Evolutionary conservation across 108 stramenopile genomes (phyloP).

Genomic region (Pinguiococcus pyrenoidosus): DNA sequence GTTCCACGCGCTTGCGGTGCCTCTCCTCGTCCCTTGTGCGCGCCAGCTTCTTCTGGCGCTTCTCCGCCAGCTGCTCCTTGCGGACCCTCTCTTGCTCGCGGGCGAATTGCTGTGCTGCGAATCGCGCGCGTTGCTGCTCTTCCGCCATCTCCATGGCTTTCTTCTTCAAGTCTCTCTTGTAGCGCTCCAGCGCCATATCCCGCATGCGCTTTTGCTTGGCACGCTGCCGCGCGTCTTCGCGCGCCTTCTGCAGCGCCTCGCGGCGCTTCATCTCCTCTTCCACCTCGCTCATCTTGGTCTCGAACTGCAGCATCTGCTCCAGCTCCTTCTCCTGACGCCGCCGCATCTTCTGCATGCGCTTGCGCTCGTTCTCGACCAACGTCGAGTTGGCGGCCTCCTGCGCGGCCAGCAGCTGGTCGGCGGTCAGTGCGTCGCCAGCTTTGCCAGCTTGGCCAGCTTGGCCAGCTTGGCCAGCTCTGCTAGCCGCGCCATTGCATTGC

Average conservation of each 20-base stretch:
- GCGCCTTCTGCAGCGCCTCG: conserved; percentile 18
- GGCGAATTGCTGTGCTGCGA: conserved; percentile 22
- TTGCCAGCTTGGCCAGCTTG: no score
- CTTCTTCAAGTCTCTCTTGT: conserved; percentile 23
- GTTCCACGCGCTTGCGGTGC: conserved; percentile 36
- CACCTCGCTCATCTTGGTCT: conserved; percentile 29
- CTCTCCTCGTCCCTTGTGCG: conserved; percentile 30
- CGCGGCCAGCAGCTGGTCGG: conserved; percentile 30
- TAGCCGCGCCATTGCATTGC: no score
- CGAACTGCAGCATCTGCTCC: conserved; percentile 44
- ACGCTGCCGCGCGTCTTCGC: conserved; percentile 10
- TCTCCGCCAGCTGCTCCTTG: conserved; percentile 15
- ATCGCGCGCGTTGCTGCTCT: conserved; percentile 5
- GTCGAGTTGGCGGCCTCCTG: conserved; percentile 38
- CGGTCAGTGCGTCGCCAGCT: conserved; percentile 20
- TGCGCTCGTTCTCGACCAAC: conserved; percentile 40
- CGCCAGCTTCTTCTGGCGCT: conserved; percentile 10
- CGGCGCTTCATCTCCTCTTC: conserved; percentile 17
- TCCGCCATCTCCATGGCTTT: conserved; percentile 30
- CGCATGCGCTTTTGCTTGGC: conserved; percentile 25
- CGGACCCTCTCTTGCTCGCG: conserved; percentile 12
- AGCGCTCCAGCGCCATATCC: conserved; percentile 20
- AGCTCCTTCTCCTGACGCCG: conserved; percentile 46
- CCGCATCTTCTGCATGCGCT: conserved; percentile 44
- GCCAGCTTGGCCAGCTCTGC: no score